These are phyloP conservation scores for Penicillium dipodomyicola DNA, from an alignment of 495 filamentous ascomycete genomes.

Conservation along the genomic window DNA sequence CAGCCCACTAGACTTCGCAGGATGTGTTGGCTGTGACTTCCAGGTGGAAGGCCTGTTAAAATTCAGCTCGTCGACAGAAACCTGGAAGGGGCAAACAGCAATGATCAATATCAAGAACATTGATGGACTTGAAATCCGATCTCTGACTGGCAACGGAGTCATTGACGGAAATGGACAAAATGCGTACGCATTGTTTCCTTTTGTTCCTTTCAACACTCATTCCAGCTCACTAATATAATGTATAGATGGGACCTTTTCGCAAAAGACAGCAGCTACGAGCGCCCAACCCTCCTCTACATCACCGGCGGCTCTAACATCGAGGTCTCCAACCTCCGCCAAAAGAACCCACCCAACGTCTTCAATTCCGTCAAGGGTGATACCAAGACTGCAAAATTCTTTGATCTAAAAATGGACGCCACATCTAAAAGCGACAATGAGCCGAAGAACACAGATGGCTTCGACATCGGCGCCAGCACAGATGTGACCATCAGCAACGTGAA, in stretches of 20 bases:
- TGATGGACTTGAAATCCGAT: conserved; percentile 35
- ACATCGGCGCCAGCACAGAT: conserved; percentile 43
- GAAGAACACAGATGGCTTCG: conserved; percentile 47
- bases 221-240: background rate
- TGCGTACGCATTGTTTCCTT: conserved; percentile 19
- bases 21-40: conserved; percentile 40
- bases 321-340: conserved; percentile 33
- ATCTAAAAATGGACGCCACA: conserved; percentile 35
- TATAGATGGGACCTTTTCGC: conserved; percentile 40
- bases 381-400: conserved; percentile 30
- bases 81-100: conserved; percentile 39
- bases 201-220: background rate
- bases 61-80: conserved; percentile 33
- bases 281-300: conserved; percentile 45
- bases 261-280: conserved; percentile 30
- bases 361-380: conserved; percentile 36
- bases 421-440: conserved; percentile 37
- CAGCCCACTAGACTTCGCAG: conserved; percentile 39
- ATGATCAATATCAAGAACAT: conserved; percentile 40
- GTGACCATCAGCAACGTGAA: conserved; percentile 34
- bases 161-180: conserved; percentile 50
- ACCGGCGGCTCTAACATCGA: conserved; percentile 35
- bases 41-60: conserved; percentile 44
- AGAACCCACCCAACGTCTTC: conserved; percentile 48
- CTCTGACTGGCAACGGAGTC: conserved; percentile 38